Conservation (phyloP, 1,284 basidiomycete genomes). For the Exobasidium rhododendri region DNA sequence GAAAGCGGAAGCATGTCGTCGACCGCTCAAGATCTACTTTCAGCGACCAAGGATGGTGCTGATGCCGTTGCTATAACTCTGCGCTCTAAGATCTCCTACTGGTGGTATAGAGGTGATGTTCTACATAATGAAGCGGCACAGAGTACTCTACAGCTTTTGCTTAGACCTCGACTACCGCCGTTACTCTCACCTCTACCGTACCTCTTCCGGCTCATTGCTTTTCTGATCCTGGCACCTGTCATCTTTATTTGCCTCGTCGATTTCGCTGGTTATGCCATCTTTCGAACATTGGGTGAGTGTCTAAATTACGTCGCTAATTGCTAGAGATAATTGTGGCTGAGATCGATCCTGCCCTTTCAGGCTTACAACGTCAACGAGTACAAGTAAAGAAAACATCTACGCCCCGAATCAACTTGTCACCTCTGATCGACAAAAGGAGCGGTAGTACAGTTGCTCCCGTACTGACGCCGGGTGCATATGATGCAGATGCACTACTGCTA, state of each 20-base stretch:
- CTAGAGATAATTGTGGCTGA: too few relatives aligned
- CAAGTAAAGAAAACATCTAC: constrained; percentile 24
- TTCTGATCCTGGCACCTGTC: constrained; percentile 38
- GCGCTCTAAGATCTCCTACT: not conserved
- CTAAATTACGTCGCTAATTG: too few relatives aligned
- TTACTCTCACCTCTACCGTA: constrained; percentile 15
- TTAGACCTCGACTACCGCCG: constrained; percentile 17
- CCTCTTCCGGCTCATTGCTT: constrained; percentile 27
- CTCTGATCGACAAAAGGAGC: not conserved
- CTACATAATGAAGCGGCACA: not conserved
- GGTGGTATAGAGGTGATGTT: not conserved
- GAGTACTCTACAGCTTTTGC: not conserved
- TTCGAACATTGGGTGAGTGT: constrained; percentile 42
- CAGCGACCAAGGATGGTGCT: not conserved
- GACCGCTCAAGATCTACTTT: not conserved
- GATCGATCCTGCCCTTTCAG: constrained; percentile 15
- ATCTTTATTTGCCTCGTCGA: constrained; percentile 32
- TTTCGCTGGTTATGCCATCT: constrained; percentile 47
- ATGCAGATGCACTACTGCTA: constrained; percentile 41
- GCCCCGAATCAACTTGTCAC: not conserved
- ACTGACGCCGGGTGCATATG: constrained; percentile 41
- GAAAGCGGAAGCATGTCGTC: not conserved
- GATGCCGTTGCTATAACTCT: not conserved
- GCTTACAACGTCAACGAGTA: constrained; percentile 33
- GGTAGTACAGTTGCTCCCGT: constrained; percentile 20